Evolutionary conservation across 2,329 filamentous ascomycete species (phyloP), one percentile per base, ranked within the genome.

Genomic region (Zopfia rhizophila): DNA sequence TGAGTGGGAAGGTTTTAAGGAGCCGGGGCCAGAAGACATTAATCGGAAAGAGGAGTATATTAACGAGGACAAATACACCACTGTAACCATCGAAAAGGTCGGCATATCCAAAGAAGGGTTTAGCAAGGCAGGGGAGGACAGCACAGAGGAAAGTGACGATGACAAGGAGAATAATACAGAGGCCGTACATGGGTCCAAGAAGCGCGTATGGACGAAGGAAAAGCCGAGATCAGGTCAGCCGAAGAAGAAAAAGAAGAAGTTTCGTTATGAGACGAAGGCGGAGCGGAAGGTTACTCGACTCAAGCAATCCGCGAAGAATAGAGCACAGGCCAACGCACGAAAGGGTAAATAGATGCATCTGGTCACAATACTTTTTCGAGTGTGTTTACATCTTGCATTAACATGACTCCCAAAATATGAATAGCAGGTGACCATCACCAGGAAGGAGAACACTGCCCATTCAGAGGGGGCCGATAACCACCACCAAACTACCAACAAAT

Each of bases 61-160:
- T 56, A 94, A 99, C 70, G 94, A 97, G 70, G 93, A 97, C 71
- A 89, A 89, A 67, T 97, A 91, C 70, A 97, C 94, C 1, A 96
- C 91, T 1, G 94, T 99, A 18, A 97, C 90, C 0, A 86, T 99
- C 1, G 93, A 97, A 69, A 88, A 89, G 8, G 91, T 99, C 58
- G 88, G 87, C 53, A 82, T 95, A 12, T 87, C 88, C 10, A 84
- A 84, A 56, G 85, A 91, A 43, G 90, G 90, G 1, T 75, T 95
- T 35, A 79, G 83, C 46, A 86, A 82, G 59, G 77, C 79, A 14
- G 73, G 69, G 10, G 55, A 73, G 41, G 53, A 68, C 43, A 48
- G 55, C 32, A 61, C 60, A n/a, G 46, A 55, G 16, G 49, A 46
- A 4, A 50, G 41, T 6, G 42, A 53, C 4, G 56, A 49, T 10